Percentiles rank a stretch among this genome's conserved stretches.
Evolutionary conservation across 805 yeast genomes (phyloP).

Genomic region (Wickerhamomyces sydowiorum): DNA sequence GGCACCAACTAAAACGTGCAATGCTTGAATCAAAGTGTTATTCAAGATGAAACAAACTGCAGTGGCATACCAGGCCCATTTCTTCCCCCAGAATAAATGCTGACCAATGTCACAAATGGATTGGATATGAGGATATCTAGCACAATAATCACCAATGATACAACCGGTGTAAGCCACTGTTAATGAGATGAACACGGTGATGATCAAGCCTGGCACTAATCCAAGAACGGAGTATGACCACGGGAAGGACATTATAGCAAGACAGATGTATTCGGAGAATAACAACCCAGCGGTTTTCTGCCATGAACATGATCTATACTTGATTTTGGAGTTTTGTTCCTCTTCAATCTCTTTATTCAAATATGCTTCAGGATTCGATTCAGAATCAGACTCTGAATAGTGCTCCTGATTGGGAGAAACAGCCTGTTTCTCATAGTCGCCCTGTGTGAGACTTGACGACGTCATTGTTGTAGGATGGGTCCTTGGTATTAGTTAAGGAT

Average conservation of each 20-base stretch:
- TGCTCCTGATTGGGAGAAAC: neutral
- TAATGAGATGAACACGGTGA: slow-evolving; percentile 45
- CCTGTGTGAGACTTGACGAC: neutral
- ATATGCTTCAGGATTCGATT: slow-evolving; percentile 8
- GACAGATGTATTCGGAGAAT: slow-evolving; percentile 54
- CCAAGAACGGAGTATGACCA: slow-evolving; percentile 61
- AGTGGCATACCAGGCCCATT: slow-evolving; percentile 52
- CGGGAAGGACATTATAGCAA: slow-evolving; percentile 62
- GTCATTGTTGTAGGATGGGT: too few species aligned
- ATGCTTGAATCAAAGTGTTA: slow-evolving; percentile 52
- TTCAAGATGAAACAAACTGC: slow-evolving; percentile 48
- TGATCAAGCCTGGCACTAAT: slow-evolving; percentile 49
- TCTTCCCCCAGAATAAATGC: slow-evolving; percentile 44
- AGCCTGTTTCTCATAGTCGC: neutral
- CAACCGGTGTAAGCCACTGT: slow-evolving; percentile 51
- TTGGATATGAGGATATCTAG: slow-evolving; percentile 43
- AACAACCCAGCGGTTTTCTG: slow-evolving; percentile 53
- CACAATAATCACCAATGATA: slow-evolving; percentile 49
- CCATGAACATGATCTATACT: slow-evolving; percentile 52
- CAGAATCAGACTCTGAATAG: neutral
- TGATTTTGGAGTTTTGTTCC: slow-evolving; percentile 27
- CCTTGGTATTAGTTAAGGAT: too few species aligned
- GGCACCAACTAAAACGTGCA: slow-evolving; percentile 57
- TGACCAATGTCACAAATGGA: slow-evolving; percentile 58
- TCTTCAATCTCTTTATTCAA: slow-evolving; percentile 15